phyloP scores from a whole-genome alignment of 106 monocot species.

The Vanilla planifolia region DNA sequence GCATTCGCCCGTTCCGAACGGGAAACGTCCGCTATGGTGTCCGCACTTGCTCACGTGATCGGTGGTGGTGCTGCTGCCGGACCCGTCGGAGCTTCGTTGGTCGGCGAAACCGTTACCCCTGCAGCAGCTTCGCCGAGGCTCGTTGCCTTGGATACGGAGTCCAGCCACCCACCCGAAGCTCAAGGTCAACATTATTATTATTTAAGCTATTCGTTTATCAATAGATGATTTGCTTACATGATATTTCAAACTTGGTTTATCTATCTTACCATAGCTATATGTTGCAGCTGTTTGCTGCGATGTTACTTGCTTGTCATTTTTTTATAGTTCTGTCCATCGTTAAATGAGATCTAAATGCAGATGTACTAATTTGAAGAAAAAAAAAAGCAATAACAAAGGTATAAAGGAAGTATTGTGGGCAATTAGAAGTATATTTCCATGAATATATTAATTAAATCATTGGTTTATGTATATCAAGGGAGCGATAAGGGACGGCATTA shows the following conservation, averaged over 20 bases:
- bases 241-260: neutral
- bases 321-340: too few species aligned
- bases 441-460: neutral
- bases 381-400: too few species aligned
- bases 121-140: neutral
- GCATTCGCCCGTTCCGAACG: constrained; percentile 29
- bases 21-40: constrained; percentile 49
- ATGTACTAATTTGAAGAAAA: too few species aligned
- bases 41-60: constrained; percentile 51
- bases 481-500: constrained; percentile 9
- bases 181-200: constrained; percentile 17
- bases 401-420: too few species aligned
- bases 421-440: too few species aligned
- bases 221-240: too few species aligned
- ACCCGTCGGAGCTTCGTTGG: too few species aligned
- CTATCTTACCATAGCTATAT: neutral
- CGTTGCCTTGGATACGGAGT: neutral
- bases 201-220: neutral
- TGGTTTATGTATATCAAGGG: neutral
- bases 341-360: too few species aligned
- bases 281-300: neutral
- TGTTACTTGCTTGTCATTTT: neutral
- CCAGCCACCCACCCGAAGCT: neutral
- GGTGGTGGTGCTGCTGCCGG: neutral
- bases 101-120: neutral